Evolutionary conservation across 225 moss, liverwort and hornwort species (phyloP), one percentile per base, ranked within the genome.

Genomic region (Pleurozium schreberi): DNA sequence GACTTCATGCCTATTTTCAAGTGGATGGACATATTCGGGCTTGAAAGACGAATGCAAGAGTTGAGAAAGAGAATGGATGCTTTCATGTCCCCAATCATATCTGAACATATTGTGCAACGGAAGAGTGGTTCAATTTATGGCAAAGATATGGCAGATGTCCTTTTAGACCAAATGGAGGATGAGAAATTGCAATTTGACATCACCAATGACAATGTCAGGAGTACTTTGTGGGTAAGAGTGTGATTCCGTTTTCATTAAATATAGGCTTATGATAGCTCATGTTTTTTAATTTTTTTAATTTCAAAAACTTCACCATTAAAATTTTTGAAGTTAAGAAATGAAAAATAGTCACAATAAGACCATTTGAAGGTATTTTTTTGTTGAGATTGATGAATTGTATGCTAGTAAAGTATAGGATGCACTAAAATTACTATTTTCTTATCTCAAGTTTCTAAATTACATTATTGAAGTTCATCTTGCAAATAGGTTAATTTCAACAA

Each of bases 221-320:
- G 45, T 73, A 45, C 30, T 18, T 18, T 73, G 2, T 73, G 73
- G 73, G 73, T 73, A 45, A 73, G 18, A 2, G 15, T 45, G 30
- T 30, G 28, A 45, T 10, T 45, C 73, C 6, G n/a, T 30, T 28
- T 45, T 45, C 8, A 9, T 26, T 6, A 27, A 16, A 1, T 43
- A 26, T 1, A 42, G 3, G 27, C 6, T 16, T 6, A 6, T n/a
- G n/a, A n/a, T n/a, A n/a, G n/a, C n/a, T n/a, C 28, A 6, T 10
- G 17, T 45, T 28, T 45, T 45, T 3, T 43, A 43, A 28, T 45
- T 2, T 4, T 25, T 11, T 70, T 14, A 42, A n/a, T n/a, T 42
- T 42, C 14, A 42, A 42, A 42, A 2, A 70, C 22, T 70, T 5
- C 5, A 42, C 4, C 5, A 0, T 42, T 69, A 25, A 14, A 8